These are phyloP conservation scores for Podaxis pistillaris DNA, from an alignment of 768 basidiomycete species.

Conservation along the genomic window DNA sequence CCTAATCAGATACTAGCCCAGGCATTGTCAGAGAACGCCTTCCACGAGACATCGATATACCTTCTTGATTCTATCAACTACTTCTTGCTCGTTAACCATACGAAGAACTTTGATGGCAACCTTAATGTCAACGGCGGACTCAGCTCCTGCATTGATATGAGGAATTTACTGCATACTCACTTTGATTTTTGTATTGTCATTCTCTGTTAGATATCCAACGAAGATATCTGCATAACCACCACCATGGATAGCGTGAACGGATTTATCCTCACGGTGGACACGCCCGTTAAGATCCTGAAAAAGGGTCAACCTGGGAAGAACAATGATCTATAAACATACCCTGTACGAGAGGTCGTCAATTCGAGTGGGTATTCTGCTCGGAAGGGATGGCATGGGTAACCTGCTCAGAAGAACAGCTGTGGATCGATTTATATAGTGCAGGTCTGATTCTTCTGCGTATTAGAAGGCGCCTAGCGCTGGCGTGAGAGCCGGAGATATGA, in stretches of 20 bases:
- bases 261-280: background rate
- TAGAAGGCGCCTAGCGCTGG: no score
- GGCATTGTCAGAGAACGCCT: background rate
- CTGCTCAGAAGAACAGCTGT: no score
- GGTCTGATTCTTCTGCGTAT: no score
- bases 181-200: background rate
- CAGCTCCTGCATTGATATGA: background rate
- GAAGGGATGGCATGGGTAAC: background rate
- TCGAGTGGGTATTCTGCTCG: background rate
- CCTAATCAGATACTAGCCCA: slow-evolving; percentile 4
- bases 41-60: background rate
- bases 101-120: background rate
- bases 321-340: background rate
- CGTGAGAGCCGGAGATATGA: no score
- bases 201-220: background rate
- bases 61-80: background rate
- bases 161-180: background rate
- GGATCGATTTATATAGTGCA: no score
- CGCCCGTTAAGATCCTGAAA: background rate
- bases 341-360: background rate
- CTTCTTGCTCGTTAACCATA: background rate
- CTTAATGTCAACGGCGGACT: background rate
- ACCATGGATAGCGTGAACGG: background rate
- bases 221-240: background rate
- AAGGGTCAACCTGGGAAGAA: background rate